Conservation (phyloP, 139 green algal species). For the Chlorella ohadii region DNA sequence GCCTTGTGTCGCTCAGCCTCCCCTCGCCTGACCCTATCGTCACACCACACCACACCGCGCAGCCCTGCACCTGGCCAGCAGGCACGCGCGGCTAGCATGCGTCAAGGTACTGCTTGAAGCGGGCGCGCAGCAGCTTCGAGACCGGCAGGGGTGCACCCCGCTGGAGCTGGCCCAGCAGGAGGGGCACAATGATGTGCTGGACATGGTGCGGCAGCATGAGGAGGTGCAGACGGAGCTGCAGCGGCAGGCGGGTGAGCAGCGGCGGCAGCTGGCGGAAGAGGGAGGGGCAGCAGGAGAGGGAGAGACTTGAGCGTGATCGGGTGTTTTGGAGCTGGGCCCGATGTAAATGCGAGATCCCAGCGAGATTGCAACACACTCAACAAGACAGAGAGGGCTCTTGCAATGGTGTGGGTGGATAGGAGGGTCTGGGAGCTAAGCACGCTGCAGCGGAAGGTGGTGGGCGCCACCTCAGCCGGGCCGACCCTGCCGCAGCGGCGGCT, state of each 20-base stretch:
- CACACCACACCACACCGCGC: neutral
- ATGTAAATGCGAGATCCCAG: neutral
- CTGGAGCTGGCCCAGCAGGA: neutral
- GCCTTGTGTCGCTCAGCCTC: too few species aligned
- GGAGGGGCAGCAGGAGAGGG: neutral
- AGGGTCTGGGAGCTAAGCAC: neutral
- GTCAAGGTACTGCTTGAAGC: constrained; percentile 5
- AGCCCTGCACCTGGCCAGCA: constrained; percentile 28
- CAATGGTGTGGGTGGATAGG: neutral
- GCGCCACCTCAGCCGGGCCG: too few species aligned
- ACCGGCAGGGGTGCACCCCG: neutral
- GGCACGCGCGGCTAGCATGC: constrained; percentile 19
- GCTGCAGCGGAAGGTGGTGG: neutral
- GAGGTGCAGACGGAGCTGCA: constrained; percentile 4
- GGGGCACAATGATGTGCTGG: neutral
- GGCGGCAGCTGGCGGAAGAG: neutral
- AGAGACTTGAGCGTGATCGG: neutral
- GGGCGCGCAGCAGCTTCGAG: neutral
- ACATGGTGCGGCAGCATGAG: constrained; percentile 20
- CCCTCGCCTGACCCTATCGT: neutral
- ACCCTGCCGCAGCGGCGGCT: too few species aligned
- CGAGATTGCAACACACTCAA: too few species aligned
- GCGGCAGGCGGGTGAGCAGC: neutral
- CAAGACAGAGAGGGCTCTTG: too few species aligned
- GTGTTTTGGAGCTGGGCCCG: too few species aligned